Conservation (phyloP, 208 protist species). For the Herpetomonas samuelpessoai region DNA sequence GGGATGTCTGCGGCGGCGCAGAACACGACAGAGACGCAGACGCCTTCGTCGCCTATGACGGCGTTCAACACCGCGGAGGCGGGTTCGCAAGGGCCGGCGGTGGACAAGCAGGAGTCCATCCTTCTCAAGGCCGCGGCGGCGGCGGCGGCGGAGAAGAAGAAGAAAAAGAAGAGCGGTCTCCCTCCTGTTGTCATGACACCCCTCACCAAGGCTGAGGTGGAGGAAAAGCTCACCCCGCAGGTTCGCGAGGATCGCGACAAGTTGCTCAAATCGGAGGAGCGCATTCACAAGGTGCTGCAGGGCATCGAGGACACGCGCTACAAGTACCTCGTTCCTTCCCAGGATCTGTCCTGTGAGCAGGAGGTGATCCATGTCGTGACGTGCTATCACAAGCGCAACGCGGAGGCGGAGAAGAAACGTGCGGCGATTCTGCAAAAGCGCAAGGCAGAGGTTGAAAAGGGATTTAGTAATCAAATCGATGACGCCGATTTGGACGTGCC, state of each 20-base stretch:
- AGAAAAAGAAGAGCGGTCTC: slow-evolving; percentile 37
- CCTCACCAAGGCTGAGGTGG: slow-evolving; percentile 34
- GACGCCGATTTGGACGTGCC: slow-evolving; percentile 8
- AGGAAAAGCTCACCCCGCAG: slow-evolving; percentile 22
- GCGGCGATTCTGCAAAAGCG: slow-evolving; percentile 4
- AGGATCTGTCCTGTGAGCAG: slow-evolving; percentile 52
- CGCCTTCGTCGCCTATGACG: slow-evolving; percentile 2
- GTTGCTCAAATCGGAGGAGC: slow-evolving; percentile 55
- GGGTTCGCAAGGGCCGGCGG: not conserved
- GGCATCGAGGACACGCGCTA: slow-evolving; percentile 74
- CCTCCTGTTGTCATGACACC: slow-evolving; percentile 40
- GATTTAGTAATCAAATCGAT: slow-evolving; percentile 9
- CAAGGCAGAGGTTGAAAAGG: slow-evolving; percentile 9
- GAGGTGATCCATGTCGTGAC: slow-evolving; percentile 48
- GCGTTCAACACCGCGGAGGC: not conserved
- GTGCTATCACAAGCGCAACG: slow-evolving; percentile 65
- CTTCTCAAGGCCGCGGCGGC: slow-evolving; percentile 1
- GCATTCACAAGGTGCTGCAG: slow-evolving; percentile 59
- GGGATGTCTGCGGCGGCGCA: not conserved
- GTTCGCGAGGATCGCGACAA: slow-evolving; percentile 60
- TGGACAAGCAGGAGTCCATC: not conserved
- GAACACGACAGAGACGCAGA: slow-evolving; percentile 1
- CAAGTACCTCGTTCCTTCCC: slow-evolving; percentile 59
- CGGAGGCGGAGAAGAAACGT: slow-evolving; percentile 6
- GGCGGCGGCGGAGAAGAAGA: slow-evolving; percentile 14